Evolutionary conservation across 768 basidiomycete genomes (phyloP).

Genomic region (Coprinopsis sp.): DNA sequence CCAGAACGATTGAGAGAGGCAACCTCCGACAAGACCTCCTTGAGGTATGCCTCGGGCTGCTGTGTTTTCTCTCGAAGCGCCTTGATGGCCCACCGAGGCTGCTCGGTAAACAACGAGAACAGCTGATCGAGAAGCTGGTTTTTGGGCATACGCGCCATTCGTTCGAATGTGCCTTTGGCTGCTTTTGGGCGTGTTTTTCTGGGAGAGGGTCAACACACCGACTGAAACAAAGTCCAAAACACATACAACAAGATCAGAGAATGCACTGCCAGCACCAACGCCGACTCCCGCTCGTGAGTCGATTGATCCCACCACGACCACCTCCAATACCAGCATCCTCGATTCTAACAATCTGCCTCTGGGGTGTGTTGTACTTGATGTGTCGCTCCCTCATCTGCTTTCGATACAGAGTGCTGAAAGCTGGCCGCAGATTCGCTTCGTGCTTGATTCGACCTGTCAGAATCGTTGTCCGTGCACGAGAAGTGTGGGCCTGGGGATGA

Average conservation of each 20-base stretch:
- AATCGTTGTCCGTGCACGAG: conserved; percentile 71
- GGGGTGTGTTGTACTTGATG: conserved; percentile 59
- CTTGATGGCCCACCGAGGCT: conserved; percentile 79
- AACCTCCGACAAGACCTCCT: conserved; percentile 75
- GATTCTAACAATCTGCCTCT: conserved; percentile 65
- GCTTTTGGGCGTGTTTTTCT: conserved; percentile 69
- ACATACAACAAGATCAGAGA: conserved; percentile 65
- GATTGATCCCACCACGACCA: conserved; percentile 70
- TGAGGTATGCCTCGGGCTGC: conserved; percentile 84
- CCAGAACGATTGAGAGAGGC: conserved; percentile 75
- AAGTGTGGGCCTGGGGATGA: conserved; percentile 36
- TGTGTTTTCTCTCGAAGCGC: conserved; percentile 73
- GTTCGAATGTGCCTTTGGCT: conserved; percentile 71
- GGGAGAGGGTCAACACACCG: conserved; percentile 10
- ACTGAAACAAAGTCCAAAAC: conserved; percentile 2
- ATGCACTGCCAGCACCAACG: conserved; percentile 50
- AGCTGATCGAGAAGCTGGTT: conserved; percentile 84
- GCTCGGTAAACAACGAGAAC: conserved; percentile 72
- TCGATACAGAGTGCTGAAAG: conserved; percentile 63
- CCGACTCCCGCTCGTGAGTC: conserved; percentile 74
- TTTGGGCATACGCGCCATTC: conserved; percentile 87
- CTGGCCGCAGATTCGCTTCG: conserved; percentile 69
- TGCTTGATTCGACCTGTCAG: conserved; percentile 78
- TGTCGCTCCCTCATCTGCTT: conserved; percentile 69
- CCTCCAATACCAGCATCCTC: conserved; percentile 67